Conservation (phyloP, 2,329 filamentous ascomycete genomes). For the Daldinia sp. region DNA sequence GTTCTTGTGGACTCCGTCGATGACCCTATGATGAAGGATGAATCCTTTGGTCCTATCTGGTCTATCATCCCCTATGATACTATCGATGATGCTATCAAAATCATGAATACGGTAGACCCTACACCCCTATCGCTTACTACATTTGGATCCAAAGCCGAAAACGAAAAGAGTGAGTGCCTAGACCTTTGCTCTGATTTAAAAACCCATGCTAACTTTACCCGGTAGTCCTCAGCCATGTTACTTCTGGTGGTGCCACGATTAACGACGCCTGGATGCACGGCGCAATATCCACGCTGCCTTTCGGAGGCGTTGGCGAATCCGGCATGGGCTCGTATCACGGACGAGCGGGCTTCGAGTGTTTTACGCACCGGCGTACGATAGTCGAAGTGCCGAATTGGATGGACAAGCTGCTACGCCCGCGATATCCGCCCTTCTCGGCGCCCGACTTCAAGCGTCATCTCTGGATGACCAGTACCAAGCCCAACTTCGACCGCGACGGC, state of each 20-base stretch:
- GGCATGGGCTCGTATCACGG: constrained; percentile 84
- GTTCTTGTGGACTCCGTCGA: constrained; percentile 81
- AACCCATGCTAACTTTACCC: constrained; percentile 7
- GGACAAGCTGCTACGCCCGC: constrained; percentile 73
- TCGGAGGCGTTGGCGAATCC: constrained; percentile 85
- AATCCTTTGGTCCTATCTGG: constrained; percentile 94
- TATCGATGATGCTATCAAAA: constrained; percentile 86
- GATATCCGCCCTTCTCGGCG: constrained; percentile 73
- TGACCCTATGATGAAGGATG: constrained; percentile 83
- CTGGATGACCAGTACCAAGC: constrained; percentile 59
- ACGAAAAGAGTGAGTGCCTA: constrained; percentile 72
- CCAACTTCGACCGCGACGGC: constrained; percentile 73
- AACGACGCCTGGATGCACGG: constrained; percentile 79
- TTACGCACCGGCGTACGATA: constrained; percentile 62
- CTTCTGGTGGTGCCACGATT: constrained; percentile 75
- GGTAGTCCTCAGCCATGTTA: constrained; percentile 68
- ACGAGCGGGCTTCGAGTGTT: constrained; percentile 75
- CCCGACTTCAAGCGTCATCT: constrained; percentile 60
- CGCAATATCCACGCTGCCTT: constrained; percentile 76
- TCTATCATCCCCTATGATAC: constrained; percentile 81
- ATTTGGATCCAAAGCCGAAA: constrained; percentile 85
- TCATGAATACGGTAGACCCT: constrained; percentile 83
- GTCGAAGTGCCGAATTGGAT: constrained; percentile 75
- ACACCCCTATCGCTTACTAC: constrained; percentile 88
- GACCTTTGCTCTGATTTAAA: not conserved